These are phyloP conservation scores for Pseudogymnoascus sp. DNA, from an alignment of 2,329 filamentous ascomycete species.

Conservation along the genomic window DNA sequence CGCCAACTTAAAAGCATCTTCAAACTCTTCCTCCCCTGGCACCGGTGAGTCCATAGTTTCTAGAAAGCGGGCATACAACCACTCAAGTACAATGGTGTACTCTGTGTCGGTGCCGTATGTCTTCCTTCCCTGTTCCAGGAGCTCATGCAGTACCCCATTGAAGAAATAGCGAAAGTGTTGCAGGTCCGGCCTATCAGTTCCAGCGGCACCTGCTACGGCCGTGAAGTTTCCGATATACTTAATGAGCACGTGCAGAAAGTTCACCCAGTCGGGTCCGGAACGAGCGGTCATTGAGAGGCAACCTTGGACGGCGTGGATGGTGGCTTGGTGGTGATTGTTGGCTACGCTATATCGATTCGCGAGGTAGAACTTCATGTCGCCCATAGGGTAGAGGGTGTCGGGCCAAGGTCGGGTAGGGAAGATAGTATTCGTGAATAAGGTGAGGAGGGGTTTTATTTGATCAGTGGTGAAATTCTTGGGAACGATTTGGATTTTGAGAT, in stretches of 20 bases:
- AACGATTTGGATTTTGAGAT: not conserved
- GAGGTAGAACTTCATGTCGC: not conserved
- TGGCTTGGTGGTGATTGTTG: not conserved
- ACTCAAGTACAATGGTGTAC: not conserved
- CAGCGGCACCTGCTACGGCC: not conserved
- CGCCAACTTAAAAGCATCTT: not conserved
- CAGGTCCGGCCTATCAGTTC: not conserved
- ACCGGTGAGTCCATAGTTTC: not conserved
- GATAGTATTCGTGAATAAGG: not conserved
- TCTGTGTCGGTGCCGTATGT: not conserved
- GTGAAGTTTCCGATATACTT: not conserved
- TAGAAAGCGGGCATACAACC: not conserved
- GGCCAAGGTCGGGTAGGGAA: not conserved
- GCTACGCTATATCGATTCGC: not conserved
- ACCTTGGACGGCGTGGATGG: not conserved
- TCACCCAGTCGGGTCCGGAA: not conserved
- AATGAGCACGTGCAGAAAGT: not conserved
- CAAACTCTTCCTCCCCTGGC: not conserved
- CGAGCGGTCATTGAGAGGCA: not conserved
- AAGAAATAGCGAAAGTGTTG: not conserved
- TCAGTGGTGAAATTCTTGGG: not conserved
- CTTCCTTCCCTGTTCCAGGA: not conserved
- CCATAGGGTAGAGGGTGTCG: not conserved
- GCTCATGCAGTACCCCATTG: not conserved
- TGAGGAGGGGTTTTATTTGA: not conserved